Evolutionary conservation across 176 grass and related monocot genomes (phyloP).

Genomic region (Oryza punctata): DNA sequence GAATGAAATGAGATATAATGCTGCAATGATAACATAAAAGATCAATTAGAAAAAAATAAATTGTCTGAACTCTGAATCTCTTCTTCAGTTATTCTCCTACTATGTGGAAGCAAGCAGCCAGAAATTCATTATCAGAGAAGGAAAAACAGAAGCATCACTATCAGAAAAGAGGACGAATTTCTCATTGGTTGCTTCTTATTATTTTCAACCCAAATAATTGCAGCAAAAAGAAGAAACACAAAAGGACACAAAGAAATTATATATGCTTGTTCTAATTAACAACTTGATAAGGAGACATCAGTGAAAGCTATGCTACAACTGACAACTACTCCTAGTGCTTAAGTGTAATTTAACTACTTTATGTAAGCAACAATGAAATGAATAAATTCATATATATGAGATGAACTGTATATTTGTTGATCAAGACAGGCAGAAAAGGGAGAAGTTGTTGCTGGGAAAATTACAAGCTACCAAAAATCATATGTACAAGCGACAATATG

Average conservation of each 20-base stretch:
- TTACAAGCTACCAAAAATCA: neutral
- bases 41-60: no score
- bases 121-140: neutral
- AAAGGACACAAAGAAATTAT: neutral
- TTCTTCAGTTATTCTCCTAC: neutral
- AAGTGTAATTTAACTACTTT: neutral
- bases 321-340: neutral
- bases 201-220: neutral
- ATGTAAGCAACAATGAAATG: neutral
- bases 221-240: neutral
- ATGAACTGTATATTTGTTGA: neutral
- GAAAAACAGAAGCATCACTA: neutral
- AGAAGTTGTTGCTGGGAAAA: neutral
- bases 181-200: neutral
- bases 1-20: no score
- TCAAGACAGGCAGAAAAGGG: neutral
- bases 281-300: neutral
- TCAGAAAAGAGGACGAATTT: neutral
- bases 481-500: neutral
- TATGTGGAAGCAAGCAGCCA: neutral
- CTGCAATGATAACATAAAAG: no score
- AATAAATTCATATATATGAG: neutral
- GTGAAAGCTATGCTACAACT: conserved; percentile 6
- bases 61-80: neutral
- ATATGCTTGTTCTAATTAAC: neutral